phyloP scores from a whole-genome alignment of 192 early-diverging fungal species.

The Entrophospora sp. region DNA sequence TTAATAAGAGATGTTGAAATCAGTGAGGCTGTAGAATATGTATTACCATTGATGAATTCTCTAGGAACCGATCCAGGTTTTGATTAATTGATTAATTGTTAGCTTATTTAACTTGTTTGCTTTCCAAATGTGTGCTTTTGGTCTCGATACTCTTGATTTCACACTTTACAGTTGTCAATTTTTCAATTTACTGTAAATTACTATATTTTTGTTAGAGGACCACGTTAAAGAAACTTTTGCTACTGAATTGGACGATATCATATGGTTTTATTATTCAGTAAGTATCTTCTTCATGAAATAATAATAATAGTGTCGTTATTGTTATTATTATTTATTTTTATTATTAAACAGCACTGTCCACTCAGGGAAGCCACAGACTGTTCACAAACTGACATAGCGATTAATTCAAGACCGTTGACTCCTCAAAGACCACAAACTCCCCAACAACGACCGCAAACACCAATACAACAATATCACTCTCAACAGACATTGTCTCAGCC shows the following conservation, averaged over 20 bases:
- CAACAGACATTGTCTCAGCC: background rate
- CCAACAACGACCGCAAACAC: slow-evolving; percentile 16
- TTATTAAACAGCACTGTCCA: background rate
- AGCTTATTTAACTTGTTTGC: no score
- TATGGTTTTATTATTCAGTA: slow-evolving; percentile 38
- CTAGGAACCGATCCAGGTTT: slow-evolving; percentile 30
- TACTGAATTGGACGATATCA: slow-evolving; percentile 38
- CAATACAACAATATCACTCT: slow-evolving; percentile 1
- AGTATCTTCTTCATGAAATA: no score
- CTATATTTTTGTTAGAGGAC: no score
- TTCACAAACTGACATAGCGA: no score
- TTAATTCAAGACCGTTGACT: background rate
- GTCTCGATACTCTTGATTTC: background rate
- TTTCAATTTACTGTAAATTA: background rate
- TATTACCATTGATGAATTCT: slow-evolving; percentile 29
- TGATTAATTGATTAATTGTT: background rate
- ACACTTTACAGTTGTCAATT: background rate
- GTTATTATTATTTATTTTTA: background rate
- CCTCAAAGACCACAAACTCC: slow-evolving; percentile 8
- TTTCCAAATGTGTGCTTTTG: background rate
- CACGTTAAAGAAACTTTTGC: slow-evolving; percentile 34
- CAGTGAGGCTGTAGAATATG: slow-evolving; percentile 30
- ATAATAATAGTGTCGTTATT: no score
- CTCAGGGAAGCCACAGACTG: background rate
- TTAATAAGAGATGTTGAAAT: slow-evolving; percentile 26